Base-by-base conservation (phyloP, 805 yeast genomes). In the Spencermartinsiella europaea region DNA sequence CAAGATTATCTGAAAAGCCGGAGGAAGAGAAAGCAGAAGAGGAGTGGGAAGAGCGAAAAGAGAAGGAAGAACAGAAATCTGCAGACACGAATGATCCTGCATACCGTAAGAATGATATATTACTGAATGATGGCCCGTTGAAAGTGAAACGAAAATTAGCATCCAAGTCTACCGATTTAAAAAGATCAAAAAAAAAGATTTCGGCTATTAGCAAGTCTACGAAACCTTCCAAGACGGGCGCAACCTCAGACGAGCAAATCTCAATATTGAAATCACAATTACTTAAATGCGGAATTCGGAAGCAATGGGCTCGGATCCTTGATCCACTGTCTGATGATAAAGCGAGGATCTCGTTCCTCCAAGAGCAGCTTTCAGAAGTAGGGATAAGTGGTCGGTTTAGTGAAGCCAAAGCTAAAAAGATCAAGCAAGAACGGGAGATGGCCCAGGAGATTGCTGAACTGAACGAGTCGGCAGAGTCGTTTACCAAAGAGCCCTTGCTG, bases 361-460 rank as follows among this genome's bases (percentile, higher is more conserved):
- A 48, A 35, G 28, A 42, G 14, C 46, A 55, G 31, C 42, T 59
- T 44, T 49, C 45, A 3, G 52, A 46, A 15, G 36, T 59, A 3
- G 63, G 63, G 15, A 58, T 59, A 58, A 53, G 52, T 4, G 61
- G 61, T 10, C 38, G 63, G 34, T 59, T 57, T 47, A 56, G 56
- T 41, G 34, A 42, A n/a, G 58, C 54, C 20, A 60, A 58, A 37
- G 64, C 64, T 4, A 46, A 45, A 27, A 39, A 43, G 42, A 58
- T 60, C 19, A 57, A 53, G 34, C 62, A 57, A 38, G 46, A 48
- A 20, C 42, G 61, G 2, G 62, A 55, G 38, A 43, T 55, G 21
- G 52, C 39, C 20, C 38, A 34, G 19, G 61, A 59, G 36, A 45
- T 59, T 34, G 44, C 47, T 22, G 59, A 59, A 17, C 36, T 56